A percentile compares a stretch with the other conserved stretches of the same genome.
phyloP scores from a whole-genome alignment of 2,329 filamentous ascomycete genomes.

The Xylariaceae sp. region DNA sequence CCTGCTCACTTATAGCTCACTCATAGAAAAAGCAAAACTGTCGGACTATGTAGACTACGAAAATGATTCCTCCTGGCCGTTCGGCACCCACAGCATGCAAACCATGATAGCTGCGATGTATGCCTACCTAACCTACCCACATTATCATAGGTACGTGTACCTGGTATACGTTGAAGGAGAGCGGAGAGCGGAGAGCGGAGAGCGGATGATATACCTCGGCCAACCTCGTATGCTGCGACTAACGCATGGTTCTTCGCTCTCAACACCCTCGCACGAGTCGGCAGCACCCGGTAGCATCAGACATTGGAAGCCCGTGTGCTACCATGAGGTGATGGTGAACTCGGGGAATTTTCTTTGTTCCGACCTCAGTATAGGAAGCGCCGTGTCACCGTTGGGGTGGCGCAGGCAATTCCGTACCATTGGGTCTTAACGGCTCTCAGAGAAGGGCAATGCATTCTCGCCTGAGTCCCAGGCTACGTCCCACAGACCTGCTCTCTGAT shows the following conservation, averaged over 20 bases:
- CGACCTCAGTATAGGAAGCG: constrained; percentile 10
- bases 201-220: constrained; percentile 1
- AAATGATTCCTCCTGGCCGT: constrained; percentile 6
- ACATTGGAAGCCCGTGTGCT: constrained; percentile 11
- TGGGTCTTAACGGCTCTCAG: constrained; percentile 21
- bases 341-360: constrained; percentile 22
- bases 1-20: constrained; percentile 10
- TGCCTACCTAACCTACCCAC: too few relatives aligned
- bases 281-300: constrained; percentile 15
- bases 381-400: constrained; percentile 13
- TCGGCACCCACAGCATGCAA: constrained; percentile 10
- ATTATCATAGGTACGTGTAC: neutral
- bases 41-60: constrained; percentile 6
- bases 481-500: constrained; percentile 7
- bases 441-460: constrained; percentile 14
- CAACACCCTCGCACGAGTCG: constrained; percentile 15
- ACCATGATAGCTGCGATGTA: neutral
- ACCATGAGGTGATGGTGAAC: constrained; percentile 10
- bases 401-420: constrained; percentile 15
- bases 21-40: constrained; percentile 13
- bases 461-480: constrained; percentile 14
- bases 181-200: neutral
- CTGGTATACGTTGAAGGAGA: constrained; percentile 7
- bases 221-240: constrained; percentile 14
- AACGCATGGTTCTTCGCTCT: constrained; percentile 18